Evolutionary conservation across 257 asterid species (phyloP).

Genomic region (Penstemon eatonii): DNA sequence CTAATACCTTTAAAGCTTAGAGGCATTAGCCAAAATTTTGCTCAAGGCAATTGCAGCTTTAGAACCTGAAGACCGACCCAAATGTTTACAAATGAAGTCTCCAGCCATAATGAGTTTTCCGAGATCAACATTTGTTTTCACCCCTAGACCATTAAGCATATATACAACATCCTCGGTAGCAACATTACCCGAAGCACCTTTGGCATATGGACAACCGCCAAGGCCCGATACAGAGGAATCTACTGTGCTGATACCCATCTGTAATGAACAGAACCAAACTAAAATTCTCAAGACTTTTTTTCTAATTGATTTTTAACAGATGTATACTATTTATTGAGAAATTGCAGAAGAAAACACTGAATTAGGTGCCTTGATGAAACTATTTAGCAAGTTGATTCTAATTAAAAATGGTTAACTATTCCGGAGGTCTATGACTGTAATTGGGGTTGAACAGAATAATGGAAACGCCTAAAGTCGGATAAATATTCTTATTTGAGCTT

Average conservation of each 20-base stretch:
- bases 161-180: slow-evolving; percentile 96
- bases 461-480: too few species aligned
- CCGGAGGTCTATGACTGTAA: too few species aligned
- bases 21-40: slow-evolving; percentile 47
- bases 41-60: slow-evolving; percentile 78
- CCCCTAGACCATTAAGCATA: slow-evolving; percentile 87
- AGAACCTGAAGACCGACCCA: slow-evolving; percentile 75
- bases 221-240: slow-evolving; percentile 92
- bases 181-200: slow-evolving; percentile 96
- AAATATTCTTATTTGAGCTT: too few species aligned
- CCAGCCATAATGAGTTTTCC: slow-evolving; percentile 72
- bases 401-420: not conserved
- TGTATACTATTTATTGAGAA: not conserved
- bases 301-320: too few species aligned
- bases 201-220: slow-evolving; percentile 97
- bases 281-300: not conserved
- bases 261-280: slow-evolving; percentile 20
- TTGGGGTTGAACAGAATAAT: too few species aligned
- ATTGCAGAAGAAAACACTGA: not conserved
- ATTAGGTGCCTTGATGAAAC: not conserved
- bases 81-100: slow-evolving; percentile 70
- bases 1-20: slow-evolving; percentile 62
- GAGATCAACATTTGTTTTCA: slow-evolving; percentile 74
- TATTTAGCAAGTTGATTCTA: not conserved
- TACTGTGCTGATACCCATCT: slow-evolving; percentile 87